Evolutionary conservation across 371 early-diverging fungal species (phyloP).

Genomic region (Haplosporangium sp.): DNA sequence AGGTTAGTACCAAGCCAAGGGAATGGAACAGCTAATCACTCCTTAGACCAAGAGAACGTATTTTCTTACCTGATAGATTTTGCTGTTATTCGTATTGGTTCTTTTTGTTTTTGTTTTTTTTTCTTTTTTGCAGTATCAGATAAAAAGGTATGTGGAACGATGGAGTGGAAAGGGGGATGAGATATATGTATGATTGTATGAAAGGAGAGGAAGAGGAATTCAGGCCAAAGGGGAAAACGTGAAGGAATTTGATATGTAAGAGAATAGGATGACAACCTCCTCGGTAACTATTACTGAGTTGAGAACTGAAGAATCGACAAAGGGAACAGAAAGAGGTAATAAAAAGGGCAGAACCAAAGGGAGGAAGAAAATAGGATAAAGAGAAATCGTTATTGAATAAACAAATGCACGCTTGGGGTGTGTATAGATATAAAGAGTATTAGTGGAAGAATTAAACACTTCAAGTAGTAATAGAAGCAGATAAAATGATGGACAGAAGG

Average conservation of each 20-base stretch:
- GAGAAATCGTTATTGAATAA: slow-evolving; percentile 1
- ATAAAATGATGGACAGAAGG: neutral
- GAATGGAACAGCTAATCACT: neutral
- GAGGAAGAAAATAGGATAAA: slow-evolving; percentile 14
- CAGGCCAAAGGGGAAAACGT: neutral
- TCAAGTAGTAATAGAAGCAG: neutral
- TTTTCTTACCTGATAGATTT: neutral
- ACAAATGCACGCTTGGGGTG: slow-evolving; percentile 8
- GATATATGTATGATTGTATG: slow-evolving; percentile 1
- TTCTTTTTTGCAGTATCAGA: slow-evolving; percentile 2
- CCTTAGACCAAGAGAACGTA: neutral
- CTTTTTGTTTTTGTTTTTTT: neutral
- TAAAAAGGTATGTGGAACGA: neutral
- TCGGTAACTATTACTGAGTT: slow-evolving; percentile 13
- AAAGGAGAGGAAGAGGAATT: slow-evolving; percentile 10
- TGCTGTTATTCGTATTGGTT: too few relatives aligned
- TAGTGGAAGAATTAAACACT: slow-evolving; percentile 2
- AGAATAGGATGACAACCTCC: slow-evolving; percentile 14
- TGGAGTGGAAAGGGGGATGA: slow-evolving; percentile 13
- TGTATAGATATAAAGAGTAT: slow-evolving; percentile 11
- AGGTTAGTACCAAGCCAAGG: neutral
- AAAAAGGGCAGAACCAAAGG: neutral
- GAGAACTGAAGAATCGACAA: slow-evolving; percentile 16
- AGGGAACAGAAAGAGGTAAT: neutral
- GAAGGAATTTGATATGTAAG: slow-evolving; percentile 14